Conservation (phyloP, 495 filamentous ascomycete species). For the Trichoderma virens region DNA sequence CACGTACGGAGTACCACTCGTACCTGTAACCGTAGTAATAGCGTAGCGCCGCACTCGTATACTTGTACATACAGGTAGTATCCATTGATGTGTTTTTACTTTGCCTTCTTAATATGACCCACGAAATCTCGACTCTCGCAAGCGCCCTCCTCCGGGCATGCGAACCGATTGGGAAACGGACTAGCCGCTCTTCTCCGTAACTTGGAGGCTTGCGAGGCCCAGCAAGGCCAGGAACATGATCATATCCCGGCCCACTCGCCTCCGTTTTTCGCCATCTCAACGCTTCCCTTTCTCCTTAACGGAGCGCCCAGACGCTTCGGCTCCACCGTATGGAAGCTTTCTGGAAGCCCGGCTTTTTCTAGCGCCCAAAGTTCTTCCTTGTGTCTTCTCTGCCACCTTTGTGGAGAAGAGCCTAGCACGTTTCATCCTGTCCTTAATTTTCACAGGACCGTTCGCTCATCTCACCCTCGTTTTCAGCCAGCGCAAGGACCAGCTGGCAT, state of each 20-base stretch:
- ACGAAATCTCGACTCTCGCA: background rate
- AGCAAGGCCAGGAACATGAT: too few species aligned
- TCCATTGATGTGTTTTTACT: too few species aligned
- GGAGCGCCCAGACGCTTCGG: conserved; percentile 5
- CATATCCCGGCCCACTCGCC: background rate
- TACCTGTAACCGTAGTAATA: background rate
- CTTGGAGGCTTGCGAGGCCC: background rate
- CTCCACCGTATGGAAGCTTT: conserved; percentile 4
- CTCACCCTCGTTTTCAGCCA: background rate
- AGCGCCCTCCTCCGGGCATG: background rate
- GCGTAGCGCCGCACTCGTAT: background rate
- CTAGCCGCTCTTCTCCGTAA: background rate
- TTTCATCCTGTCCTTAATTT: background rate
- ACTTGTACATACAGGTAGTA: too few species aligned
- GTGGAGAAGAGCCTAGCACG: conserved; percentile 2
- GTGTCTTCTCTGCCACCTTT: background rate
- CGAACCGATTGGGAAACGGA: background rate
- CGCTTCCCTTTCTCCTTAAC: background rate
- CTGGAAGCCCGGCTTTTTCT: background rate
- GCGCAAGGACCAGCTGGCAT: background rate
- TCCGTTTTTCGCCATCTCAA: background rate
- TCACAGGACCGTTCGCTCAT: too few species aligned
- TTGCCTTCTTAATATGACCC: too few species aligned
- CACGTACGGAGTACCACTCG: background rate
- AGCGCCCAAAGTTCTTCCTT: conserved; percentile 3